Conservation (phyloP, 805 yeast species). For the Brettanomyces naardenensis region DNA sequence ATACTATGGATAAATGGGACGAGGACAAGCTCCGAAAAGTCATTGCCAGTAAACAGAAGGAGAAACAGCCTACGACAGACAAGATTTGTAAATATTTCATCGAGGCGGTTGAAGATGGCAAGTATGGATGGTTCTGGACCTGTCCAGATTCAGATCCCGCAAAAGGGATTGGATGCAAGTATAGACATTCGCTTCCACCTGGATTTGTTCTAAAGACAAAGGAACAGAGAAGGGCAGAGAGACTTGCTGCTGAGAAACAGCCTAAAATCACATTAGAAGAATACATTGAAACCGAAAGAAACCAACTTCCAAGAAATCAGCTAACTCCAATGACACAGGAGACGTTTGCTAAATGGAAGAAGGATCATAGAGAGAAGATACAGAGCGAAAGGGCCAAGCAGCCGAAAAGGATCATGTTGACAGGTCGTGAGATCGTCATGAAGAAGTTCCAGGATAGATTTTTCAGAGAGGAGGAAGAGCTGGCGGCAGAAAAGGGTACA, state of each 20-base stretch:
- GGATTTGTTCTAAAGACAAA: constrained; percentile 96
- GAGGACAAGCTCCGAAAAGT: constrained; percentile 88
- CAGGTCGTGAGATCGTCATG: constrained; percentile 65
- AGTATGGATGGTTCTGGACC: constrained; percentile 98
- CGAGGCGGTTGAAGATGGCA: constrained; percentile 94
- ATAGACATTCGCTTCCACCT: constrained; percentile 91
- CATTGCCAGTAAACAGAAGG: constrained; percentile 87
- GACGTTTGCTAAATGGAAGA: constrained; percentile 78
- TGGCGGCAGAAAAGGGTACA: constrained; percentile 36
- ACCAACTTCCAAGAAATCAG: constrained; percentile 61
- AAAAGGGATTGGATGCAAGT: constrained; percentile 58
- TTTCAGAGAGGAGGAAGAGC: constrained; percentile 45
- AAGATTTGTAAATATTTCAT: constrained; percentile 90
- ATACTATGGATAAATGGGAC: constrained; percentile 96
- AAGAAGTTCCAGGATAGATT: constrained; percentile 51
- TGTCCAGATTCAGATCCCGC: constrained; percentile 89
- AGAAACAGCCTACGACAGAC: constrained; percentile 88
- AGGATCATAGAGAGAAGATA: constrained; percentile 53
- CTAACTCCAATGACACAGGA: constrained; percentile 84
- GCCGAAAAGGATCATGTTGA: constrained; percentile 38
- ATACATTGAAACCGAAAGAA: constrained; percentile 89
- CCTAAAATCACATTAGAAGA: constrained; percentile 94
- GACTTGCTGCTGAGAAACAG: constrained; percentile 71
- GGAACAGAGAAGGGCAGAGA: constrained; percentile 88
- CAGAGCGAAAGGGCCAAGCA: constrained; percentile 26